These are phyloP conservation scores for Lactifluus volemus DNA, from an alignment of 768 basidiomycete species.

Conservation along the genomic window DNA sequence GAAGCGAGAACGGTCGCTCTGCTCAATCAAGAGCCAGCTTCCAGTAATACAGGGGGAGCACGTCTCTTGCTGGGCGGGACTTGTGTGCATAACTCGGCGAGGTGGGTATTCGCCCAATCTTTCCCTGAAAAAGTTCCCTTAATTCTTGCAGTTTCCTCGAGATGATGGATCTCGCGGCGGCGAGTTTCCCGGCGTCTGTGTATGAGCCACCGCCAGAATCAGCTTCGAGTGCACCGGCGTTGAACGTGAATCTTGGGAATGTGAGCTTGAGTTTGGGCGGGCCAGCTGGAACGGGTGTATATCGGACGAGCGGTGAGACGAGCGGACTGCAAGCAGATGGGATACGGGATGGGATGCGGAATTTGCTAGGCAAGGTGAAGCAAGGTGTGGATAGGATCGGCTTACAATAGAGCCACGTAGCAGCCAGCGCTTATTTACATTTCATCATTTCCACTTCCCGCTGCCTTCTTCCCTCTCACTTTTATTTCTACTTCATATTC, in stretches of 20 bases:
- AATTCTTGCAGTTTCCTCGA: slow-evolving; percentile 59
- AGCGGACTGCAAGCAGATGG: slow-evolving; percentile 75
- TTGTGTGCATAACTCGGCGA: slow-evolving; percentile 89
- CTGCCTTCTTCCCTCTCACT: not conserved
- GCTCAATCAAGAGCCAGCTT: slow-evolving; percentile 72
- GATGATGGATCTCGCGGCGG: slow-evolving; percentile 73
- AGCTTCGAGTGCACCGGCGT: slow-evolving; percentile 59
- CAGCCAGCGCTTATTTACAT: not conserved
- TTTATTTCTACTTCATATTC: not conserved
- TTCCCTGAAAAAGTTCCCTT: not conserved
- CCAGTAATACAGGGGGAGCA: slow-evolving; percentile 51
- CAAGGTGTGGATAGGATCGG: slow-evolving; percentile 65
- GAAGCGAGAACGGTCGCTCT: slow-evolving; percentile 81
- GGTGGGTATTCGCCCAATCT: slow-evolving; percentile 37
- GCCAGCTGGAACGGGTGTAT: slow-evolving; percentile 71
- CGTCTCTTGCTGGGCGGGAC: slow-evolving; percentile 88
- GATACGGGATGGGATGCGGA: slow-evolving; percentile 80
- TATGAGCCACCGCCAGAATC: slow-evolving; percentile 74
- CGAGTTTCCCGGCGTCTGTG: slow-evolving; percentile 51
- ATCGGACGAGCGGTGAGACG: slow-evolving; percentile 68
- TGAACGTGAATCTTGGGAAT: slow-evolving; percentile 87
- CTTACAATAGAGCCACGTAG: not conserved
- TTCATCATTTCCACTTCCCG: not conserved
- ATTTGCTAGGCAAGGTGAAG: slow-evolving; percentile 81
- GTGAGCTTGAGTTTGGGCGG: slow-evolving; percentile 95